Percentiles rank a stretch among this genome's conserved stretches.
Evolutionary conservation across 768 basidiomycete species (phyloP).

Genomic region (Lactifluus volemus): DNA sequence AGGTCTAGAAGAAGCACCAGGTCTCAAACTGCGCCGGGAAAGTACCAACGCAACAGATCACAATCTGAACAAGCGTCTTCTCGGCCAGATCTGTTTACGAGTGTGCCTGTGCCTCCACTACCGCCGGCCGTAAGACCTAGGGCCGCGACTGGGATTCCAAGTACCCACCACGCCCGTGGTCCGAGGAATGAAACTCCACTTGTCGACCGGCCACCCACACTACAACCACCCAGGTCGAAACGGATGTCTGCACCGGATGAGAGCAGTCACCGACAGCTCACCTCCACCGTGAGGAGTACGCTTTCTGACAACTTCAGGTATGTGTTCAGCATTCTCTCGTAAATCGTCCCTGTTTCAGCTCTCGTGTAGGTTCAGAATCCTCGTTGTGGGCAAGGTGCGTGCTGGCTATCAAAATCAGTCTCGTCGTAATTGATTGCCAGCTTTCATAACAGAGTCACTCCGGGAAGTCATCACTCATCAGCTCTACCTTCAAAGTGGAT

Average conservation of each 20-base stretch:
- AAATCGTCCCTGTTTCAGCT: background rate
- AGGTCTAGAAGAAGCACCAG: too few species aligned
- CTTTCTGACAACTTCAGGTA: background rate
- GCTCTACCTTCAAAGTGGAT: background rate
- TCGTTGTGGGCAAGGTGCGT: slow-evolving; percentile 1
- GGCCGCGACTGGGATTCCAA: background rate
- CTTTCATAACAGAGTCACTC: background rate
- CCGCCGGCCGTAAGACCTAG: background rate
- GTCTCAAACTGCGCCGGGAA: too few species aligned
- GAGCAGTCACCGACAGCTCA: background rate
- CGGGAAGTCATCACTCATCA: slow-evolving; percentile 4
- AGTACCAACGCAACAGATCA: background rate
- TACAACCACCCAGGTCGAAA: background rate
- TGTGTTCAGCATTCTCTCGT: background rate
- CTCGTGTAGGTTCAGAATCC: background rate
- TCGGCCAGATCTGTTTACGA: background rate
- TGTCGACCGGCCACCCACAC: background rate
- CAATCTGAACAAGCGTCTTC: background rate
- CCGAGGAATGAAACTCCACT: background rate
- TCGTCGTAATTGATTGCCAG: background rate
- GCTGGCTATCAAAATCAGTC: too few species aligned
- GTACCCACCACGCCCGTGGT: background rate
- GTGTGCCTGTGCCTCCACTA: background rate
- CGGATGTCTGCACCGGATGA: background rate
- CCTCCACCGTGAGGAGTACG: background rate